These are phyloP conservation scores for Calonectria hawksworthii DNA, from an alignment of 2,329 filamentous ascomycete genomes.

Conservation along the genomic window DNA sequence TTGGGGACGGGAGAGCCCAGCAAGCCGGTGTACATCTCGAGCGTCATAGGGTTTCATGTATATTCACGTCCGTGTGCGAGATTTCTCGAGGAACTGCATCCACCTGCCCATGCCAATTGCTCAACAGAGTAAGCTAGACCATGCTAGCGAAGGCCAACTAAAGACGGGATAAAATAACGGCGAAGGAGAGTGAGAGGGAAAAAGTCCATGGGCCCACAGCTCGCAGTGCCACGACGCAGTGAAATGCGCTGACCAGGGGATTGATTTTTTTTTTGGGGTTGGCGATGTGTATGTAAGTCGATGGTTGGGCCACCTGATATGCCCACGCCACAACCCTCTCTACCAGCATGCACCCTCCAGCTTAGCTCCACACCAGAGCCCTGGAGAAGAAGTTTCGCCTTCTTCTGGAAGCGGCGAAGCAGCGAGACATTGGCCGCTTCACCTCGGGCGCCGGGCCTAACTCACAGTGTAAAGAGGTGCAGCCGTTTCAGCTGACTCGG, in stretches of 20 bases:
- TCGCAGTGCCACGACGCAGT: constrained; percentile 5
- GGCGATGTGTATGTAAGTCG: constrained; percentile 3
- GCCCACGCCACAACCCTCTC: neutral
- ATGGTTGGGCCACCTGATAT: constrained; percentile 9
- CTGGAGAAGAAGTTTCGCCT: constrained; percentile 20
- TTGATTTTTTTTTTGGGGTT: neutral
- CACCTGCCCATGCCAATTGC: constrained; percentile 10
- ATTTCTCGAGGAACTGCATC: constrained; percentile 26
- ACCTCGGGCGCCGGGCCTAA: neutral
- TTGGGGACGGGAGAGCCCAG: neutral
- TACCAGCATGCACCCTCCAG: neutral
- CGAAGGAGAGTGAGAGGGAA: neutral
- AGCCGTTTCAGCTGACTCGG: neutral
- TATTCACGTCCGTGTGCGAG: constrained; percentile 11
- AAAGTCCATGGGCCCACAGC: neutral
- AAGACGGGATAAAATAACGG: neutral
- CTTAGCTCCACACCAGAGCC: neutral
- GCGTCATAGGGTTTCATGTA: neutral
- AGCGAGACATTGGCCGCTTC: neutral
- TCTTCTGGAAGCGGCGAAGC: constrained; percentile 27
- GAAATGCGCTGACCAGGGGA: neutral
- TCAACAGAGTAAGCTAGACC: neutral
- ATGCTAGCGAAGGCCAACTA: neutral
- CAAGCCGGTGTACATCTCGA: neutral
- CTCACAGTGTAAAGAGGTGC: constrained; percentile 7